Conservation (phyloP, 345 rosid species). For the Hirschfeldia incana region DNA sequence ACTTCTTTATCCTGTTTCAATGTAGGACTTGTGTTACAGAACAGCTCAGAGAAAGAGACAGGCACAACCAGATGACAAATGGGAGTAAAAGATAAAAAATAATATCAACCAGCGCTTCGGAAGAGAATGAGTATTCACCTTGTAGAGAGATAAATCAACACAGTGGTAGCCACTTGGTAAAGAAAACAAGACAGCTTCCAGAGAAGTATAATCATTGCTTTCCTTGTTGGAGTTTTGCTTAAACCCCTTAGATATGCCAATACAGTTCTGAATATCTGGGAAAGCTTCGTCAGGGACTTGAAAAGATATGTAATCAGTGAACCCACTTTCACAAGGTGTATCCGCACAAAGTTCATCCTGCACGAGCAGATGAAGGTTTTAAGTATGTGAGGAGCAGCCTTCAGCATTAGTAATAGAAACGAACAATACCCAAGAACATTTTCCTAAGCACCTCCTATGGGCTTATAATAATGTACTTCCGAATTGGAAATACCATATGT, state of each 20-base stretch:
- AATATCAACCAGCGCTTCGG: background rate
- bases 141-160: conserved; percentile 79
- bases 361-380: conserved; percentile 7
- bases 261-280: conserved; percentile 51
- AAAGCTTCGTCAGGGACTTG: conserved; percentile 58
- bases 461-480: conserved; percentile 9
- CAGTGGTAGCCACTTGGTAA: conserved; percentile 64
- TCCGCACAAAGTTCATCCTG: conserved; percentile 48
- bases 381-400: background rate
- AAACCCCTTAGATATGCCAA: conserved; percentile 63
- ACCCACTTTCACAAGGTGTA: conserved; percentile 42
- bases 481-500: conserved; percentile 53
- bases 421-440: conserved; percentile 9
- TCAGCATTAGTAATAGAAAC: conserved; percentile 16
- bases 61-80: too few species aligned
- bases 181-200: conserved; percentile 67
- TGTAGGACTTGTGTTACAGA: too few species aligned
- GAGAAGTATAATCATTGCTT: conserved; percentile 42
- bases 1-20: conserved; percentile 64
- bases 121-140: conserved; percentile 51
- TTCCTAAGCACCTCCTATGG: background rate
- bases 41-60: too few species aligned
- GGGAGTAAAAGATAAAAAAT: background rate
- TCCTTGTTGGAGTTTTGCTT: conserved; percentile 42
- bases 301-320: conserved; percentile 68